Percentiles rank a stretch among this genome's conserved stretches.
phyloP scores from a whole-genome alignment of 305 asterid genomes.

The Fraxinus latifolia region DNA sequence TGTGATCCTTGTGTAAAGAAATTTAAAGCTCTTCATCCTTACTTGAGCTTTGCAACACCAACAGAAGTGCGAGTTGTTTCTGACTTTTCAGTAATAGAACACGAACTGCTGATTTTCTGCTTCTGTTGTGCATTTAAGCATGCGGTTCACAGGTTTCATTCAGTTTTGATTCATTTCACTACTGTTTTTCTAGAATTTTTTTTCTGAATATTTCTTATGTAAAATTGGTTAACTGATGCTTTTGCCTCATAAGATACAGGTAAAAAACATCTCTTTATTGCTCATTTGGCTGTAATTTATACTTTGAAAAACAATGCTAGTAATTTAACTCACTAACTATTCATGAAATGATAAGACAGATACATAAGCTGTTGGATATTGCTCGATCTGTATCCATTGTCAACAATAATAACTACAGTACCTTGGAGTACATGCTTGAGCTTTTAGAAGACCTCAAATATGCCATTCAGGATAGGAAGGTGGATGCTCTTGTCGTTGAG shows the following conservation, averaged over 20 bases:
- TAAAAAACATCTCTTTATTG: slow-evolving; percentile 3
- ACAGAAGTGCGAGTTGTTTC: not conserved
- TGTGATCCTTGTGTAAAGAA: not conserved
- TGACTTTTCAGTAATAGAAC: not conserved
- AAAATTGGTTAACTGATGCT: slow-evolving; percentile 17
- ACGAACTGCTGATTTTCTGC: not conserved
- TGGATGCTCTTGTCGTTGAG: slow-evolving; percentile 98
- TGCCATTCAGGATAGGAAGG: slow-evolving; percentile 92
- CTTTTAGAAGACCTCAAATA: slow-evolving; percentile 81
- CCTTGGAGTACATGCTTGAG: slow-evolving; percentile 83
- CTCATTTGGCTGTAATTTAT: slow-evolving; percentile 7
- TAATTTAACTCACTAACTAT: slow-evolving; percentile 25
- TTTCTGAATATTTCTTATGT: not conserved
- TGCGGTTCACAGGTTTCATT: slow-evolving; percentile 8
- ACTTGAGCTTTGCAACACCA: slow-evolving; percentile 13
- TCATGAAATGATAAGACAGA: slow-evolving; percentile 56
- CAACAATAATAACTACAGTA: slow-evolving; percentile 65
- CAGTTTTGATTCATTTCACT: not conserved
- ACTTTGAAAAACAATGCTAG: slow-evolving; percentile 15
- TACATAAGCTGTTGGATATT: slow-evolving; percentile 75
- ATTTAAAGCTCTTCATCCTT: not conserved
- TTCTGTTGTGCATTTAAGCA: slow-evolving; percentile 6
- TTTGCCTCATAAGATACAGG: not conserved
- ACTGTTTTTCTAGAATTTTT: slow-evolving; percentile 9
- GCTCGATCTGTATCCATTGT: slow-evolving; percentile 69